phyloP scores from a whole-genome alignment of 2,329 filamentous ascomycete species.

The Chrysoporthe puriensis region DNA sequence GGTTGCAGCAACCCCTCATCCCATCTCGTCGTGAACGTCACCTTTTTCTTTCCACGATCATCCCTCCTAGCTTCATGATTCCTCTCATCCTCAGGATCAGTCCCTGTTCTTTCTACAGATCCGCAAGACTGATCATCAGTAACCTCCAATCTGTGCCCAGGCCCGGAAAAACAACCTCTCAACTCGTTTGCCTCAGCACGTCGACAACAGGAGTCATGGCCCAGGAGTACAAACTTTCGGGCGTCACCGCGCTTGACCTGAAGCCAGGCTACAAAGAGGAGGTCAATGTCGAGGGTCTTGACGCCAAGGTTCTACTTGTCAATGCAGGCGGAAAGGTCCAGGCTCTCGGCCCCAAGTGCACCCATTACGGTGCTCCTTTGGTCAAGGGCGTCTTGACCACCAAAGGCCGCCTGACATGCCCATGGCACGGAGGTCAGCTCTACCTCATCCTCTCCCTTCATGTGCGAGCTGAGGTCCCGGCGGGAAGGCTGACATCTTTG shows the following conservation, averaged over 20 bases:
- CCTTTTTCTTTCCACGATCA: neutral
- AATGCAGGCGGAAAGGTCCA: constrained; percentile 77
- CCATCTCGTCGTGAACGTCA: constrained; percentile 12
- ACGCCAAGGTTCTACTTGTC: constrained; percentile 84
- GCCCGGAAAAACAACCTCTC: neutral
- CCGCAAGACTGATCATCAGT: constrained; percentile 12
- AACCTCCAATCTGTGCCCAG: neutral
- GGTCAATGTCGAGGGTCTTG: constrained; percentile 86
- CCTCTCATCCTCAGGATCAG: constrained; percentile 7
- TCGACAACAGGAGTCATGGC: constrained; percentile 48
- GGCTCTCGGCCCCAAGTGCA: constrained; percentile 82
- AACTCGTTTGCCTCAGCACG: constrained; percentile 1
- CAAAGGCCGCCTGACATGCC: constrained; percentile 84
- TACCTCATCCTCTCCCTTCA: neutral
- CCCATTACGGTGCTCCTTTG: constrained; percentile 90
- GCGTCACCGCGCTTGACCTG: constrained; percentile 72
- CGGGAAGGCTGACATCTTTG: constrained; percentile 20
- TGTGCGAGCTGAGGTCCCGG: neutral
- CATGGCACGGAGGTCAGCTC: constrained; percentile 86
- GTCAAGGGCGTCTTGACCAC: constrained; percentile 82
- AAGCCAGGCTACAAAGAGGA: constrained; percentile 84
- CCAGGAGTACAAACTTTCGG: constrained; percentile 73
- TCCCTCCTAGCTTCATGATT: constrained; percentile 20
- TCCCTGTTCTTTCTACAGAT: constrained; percentile 12
- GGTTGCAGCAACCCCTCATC: constrained; percentile 16